Evolutionary conservation across 352 stramenopile genomes (phyloP).

Genomic region (Pythium phragmiticola): DNA sequence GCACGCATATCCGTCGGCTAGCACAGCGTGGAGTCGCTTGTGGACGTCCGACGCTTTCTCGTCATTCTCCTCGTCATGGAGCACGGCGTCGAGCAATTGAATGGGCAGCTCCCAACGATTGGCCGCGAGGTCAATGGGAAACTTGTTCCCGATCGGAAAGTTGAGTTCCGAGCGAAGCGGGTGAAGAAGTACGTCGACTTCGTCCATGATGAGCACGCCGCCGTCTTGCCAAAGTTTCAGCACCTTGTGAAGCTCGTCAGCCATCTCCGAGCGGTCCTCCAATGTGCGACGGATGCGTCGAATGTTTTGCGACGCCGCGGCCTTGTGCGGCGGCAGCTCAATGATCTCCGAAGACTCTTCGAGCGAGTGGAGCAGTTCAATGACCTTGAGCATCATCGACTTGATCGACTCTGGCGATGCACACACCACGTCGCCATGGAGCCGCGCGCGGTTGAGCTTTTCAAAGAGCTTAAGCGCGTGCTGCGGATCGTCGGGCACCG

Average conservation of each 20-base stretch:
- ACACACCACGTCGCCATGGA: conserved; percentile 95
- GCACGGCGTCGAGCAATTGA: conserved; percentile 95
- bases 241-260: conserved; percentile 88
- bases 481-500: conserved; percentile 81
- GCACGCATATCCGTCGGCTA: conserved; percentile 89
- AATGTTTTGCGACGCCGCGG: conserved; percentile 62
- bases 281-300: conserved; percentile 65
- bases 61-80: conserved; percentile 29
- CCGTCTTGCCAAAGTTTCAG: conserved; percentile 92
- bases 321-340: conserved; percentile 48
- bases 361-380: conserved; percentile 92
- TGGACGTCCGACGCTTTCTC: conserved; percentile 23
- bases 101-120: conserved; percentile 93
- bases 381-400: conserved; percentile 99
- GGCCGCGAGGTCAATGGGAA: conserved; percentile 86
- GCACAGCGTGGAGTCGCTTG: conserved; percentile 81
- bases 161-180: conserved; percentile 90
- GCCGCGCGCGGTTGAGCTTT: conserved; percentile 89
- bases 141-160: conserved; percentile 92
- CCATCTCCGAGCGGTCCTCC: conserved; percentile 84
- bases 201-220: conserved; percentile 93
- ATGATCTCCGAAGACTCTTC: conserved; percentile 81
- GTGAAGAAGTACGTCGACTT: conserved; percentile 92
- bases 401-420: conserved; percentile 99
- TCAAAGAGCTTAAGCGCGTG: conserved; percentile 62